Percentiles rank a stretch among this genome's conserved stretches.
Conservation (phyloP, 192 early-diverging fungal genomes). For the Mortierella alpina region DNA sequence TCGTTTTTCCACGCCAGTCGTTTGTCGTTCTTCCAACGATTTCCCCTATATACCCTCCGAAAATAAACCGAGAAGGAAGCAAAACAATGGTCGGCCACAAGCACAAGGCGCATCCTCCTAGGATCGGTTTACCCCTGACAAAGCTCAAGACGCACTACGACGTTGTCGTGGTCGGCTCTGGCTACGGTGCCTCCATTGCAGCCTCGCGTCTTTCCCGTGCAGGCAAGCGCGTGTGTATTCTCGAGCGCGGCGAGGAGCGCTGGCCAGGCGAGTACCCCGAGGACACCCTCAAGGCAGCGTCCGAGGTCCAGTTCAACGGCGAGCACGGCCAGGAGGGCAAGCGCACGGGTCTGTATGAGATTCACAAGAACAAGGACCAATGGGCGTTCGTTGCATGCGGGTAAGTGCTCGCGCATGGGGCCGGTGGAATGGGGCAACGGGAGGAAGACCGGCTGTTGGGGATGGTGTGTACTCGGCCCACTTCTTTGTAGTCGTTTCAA, state of each 20-base stretch:
- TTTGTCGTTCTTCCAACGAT: neutral
- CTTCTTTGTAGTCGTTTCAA: neutral
- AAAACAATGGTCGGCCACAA: constrained; percentile 21
- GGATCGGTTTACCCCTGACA: constrained; percentile 30
- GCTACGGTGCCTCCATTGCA: constrained; percentile 59
- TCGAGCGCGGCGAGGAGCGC: constrained; percentile 58
- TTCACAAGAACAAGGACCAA: constrained; percentile 55
- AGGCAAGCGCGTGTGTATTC: constrained; percentile 54
- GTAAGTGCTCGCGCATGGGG: constrained; percentile 25
- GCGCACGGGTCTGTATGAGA: constrained; percentile 53
- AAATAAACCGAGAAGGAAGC: neutral
- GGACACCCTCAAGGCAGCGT: constrained; percentile 28
- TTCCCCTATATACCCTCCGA: too few relatives aligned
- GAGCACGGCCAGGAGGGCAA: constrained; percentile 47
- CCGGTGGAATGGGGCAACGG: neutral
- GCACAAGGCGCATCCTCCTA: constrained; percentile 25
- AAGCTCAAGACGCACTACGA: constrained; percentile 55
- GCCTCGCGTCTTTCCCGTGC: constrained; percentile 58
- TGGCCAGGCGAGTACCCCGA: constrained; percentile 62
- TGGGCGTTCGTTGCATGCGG: constrained; percentile 55
- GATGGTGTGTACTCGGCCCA: neutral
- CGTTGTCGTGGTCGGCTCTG: constrained; percentile 57
- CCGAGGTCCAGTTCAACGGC: constrained; percentile 52
- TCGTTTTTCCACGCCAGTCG: too few relatives aligned
- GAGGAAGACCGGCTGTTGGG: neutral